A percentile compares a stretch with the other conserved stretches of the same genome.
These are phyloP conservation scores for Escallonia herrerae DNA, from an alignment of 129 eudicot species.

Conservation along the genomic window DNA sequence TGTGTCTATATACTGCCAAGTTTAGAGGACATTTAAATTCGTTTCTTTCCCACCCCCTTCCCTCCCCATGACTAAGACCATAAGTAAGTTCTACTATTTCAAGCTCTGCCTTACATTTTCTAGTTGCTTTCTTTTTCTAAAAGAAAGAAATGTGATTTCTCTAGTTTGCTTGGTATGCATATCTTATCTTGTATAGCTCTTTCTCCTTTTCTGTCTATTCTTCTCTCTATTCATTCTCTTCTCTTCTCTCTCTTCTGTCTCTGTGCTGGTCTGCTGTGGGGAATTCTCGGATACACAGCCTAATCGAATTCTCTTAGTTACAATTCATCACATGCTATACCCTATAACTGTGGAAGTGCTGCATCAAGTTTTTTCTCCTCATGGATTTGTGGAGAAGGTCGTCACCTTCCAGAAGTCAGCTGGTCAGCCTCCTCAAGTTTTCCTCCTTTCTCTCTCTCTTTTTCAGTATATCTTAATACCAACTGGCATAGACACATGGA, in stretches of 20 bases:
- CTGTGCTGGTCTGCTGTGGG: constrained; percentile 64
- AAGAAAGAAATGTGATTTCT: constrained; percentile 13
- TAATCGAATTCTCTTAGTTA: constrained; percentile 97
- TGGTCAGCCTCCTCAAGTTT: constrained; percentile 82
- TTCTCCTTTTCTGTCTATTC: constrained; percentile 53
- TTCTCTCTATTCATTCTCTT: constrained; percentile 81
- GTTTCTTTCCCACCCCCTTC: no score
- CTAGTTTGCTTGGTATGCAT: constrained; percentile 33
- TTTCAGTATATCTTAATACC: constrained; percentile 12
- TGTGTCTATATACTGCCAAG: no score
- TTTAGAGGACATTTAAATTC: no score
- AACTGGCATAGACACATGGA: constrained; percentile 2
- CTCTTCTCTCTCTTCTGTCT: constrained; percentile 86
- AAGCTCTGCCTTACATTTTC: not conserved
- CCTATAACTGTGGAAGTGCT: constrained; percentile 99
- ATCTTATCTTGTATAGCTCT: constrained; percentile 23
- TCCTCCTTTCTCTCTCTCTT: constrained; percentile 22
- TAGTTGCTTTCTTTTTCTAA: not conserved
- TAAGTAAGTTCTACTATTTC: no score
- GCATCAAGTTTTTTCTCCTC: constrained; percentile 99
- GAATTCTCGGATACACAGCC: constrained; percentile 68
- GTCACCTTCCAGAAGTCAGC: constrained; percentile 99
- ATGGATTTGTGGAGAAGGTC: constrained; percentile 97
- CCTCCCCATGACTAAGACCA: no score
- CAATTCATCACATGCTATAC: constrained; percentile 97